Percentiles rank a stretch among this genome's conserved stretches.
Conservation (phyloP, 352 stramenopile genomes). For the Pythium vanterpoolii region DNA sequence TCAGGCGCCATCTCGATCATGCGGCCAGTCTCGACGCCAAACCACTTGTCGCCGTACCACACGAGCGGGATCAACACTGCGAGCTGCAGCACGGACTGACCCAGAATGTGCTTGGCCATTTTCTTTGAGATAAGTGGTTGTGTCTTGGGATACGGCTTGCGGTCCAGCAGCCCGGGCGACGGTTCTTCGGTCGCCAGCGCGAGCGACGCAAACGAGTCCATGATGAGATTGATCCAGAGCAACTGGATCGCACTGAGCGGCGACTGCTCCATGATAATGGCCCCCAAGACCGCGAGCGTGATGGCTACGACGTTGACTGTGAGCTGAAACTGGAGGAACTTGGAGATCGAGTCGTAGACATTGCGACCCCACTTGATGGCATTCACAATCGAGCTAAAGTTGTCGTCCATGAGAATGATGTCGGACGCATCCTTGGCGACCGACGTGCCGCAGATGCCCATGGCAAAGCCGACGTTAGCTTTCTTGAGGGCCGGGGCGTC, state of each 20-base stretch:
- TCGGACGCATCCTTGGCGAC: constrained; percentile 26
- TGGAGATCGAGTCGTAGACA: constrained; percentile 94
- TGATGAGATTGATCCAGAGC: constrained; percentile 99
- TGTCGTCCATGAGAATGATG: constrained; percentile 98
- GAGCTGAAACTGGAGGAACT: constrained; percentile 98
- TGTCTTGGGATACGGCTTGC: constrained; percentile 89
- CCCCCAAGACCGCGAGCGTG: constrained; percentile 90
- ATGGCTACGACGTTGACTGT: constrained; percentile 97
- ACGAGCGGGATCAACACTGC: constrained; percentile 48
- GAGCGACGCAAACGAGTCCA: constrained; percentile 96
- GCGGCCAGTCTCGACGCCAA: constrained; percentile 45
- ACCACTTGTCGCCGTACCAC: constrained; percentile 64
- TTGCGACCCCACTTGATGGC: constrained; percentile 44
- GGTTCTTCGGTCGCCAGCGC: constrained; percentile 94
- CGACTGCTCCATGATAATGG: constrained; percentile 71
- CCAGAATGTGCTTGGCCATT: constrained; percentile 96
- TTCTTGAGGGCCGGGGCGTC: constrained; percentile 68
- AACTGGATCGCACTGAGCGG: constrained; percentile 95
- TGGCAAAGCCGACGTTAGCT: constrained; percentile 76
- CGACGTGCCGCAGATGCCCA: constrained; percentile 73
- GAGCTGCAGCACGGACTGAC: constrained; percentile 92
- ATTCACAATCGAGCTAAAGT: constrained; percentile 85
- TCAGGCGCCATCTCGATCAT: constrained; percentile 26
- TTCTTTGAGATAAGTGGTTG: constrained; percentile 90
- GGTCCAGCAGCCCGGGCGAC: constrained; percentile 83